Evolutionary conservation across 2,329 filamentous ascomycete genomes (phyloP).

Genomic region (Capronia epimyces): DNA sequence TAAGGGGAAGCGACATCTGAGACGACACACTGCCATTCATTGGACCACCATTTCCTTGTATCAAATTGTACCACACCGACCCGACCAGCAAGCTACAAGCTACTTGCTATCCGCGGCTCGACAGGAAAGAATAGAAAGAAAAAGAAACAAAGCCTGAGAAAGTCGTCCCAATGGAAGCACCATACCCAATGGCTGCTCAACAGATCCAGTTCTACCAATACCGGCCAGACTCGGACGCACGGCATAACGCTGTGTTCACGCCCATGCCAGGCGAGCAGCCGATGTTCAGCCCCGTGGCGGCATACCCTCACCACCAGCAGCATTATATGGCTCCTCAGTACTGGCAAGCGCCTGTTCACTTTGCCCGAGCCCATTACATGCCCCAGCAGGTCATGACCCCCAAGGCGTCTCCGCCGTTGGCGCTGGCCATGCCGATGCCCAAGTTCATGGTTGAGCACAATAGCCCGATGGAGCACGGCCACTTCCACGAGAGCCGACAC

Average conservation of each 20-base stretch:
- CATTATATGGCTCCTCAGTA: constrained; percentile 34
- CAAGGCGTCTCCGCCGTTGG: constrained; percentile 67
- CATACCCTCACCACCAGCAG: constrained; percentile 35
- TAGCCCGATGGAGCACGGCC: constrained; percentile 28
- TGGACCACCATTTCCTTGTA: constrained; percentile 23
- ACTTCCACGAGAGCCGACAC: constrained; percentile 33
- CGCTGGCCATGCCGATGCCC: constrained; percentile 67
- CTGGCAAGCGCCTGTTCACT: constrained; percentile 39
- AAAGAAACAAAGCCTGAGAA: constrained; percentile 5
- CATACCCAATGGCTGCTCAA: constrained; percentile 27
- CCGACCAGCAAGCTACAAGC: constrained; percentile 1
- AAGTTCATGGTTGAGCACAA: constrained; percentile 25
- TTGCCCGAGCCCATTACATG: constrained; percentile 49
- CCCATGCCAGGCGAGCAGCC: constrained; percentile 53
- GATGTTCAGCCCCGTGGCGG: constrained; percentile 41
- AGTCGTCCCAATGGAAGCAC: constrained; percentile 21
- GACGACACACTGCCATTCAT: constrained; percentile 19
- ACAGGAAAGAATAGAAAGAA: constrained; percentile 2
- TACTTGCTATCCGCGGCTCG: constrained; percentile 3
- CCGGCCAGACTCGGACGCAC: constrained; percentile 66
- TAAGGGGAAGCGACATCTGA: constrained; percentile 10
- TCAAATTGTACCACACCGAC: constrained; percentile 21
- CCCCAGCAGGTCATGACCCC: constrained; percentile 55
- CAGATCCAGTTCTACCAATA: constrained; percentile 77
- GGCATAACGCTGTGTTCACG: constrained; percentile 70